These are phyloP conservation scores for Massospora cicadina DNA, from an alignment of 371 early-diverging fungal species.

Conservation along the genomic window DNA sequence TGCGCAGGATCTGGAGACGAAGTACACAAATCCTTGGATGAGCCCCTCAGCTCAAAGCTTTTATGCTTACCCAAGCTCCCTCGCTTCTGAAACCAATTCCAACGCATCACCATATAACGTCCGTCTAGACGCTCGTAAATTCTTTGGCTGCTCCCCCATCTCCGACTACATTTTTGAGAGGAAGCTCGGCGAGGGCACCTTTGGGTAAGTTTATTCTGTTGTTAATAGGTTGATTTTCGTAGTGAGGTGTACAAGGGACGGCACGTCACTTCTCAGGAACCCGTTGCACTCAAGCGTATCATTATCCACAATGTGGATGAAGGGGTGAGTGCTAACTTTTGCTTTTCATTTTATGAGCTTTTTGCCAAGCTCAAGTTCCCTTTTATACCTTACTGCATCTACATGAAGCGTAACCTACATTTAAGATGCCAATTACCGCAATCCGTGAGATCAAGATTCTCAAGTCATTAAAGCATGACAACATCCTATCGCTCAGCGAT, in stretches of 20 bases:
- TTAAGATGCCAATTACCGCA: constrained; percentile 80
- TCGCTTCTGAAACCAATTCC: too few relatives aligned
- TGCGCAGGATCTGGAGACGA: too few relatives aligned
- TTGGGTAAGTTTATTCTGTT: not conserved
- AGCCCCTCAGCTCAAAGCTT: too few relatives aligned
- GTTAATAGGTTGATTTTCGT: not conserved
- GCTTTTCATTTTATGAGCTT: too few relatives aligned
- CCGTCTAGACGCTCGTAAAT: too few relatives aligned
- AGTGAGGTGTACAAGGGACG: not conserved
- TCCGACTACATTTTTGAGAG: not conserved
- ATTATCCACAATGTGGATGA: constrained; percentile 53
- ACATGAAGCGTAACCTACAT: not conserved
- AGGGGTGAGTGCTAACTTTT: constrained; percentile 76
- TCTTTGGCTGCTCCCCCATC: not conserved
- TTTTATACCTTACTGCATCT: too few relatives aligned
- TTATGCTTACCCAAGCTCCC: too few relatives aligned
- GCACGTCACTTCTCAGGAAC: not conserved
- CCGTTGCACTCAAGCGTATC: not conserved
- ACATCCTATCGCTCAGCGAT: constrained; percentile 70
- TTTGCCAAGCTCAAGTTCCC: not conserved
- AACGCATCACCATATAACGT: too few relatives aligned
- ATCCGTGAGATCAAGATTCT: constrained; percentile 89
- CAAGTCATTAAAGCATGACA: constrained; percentile 57
- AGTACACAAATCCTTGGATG: too few relatives aligned
- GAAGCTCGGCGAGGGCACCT: not conserved